These are phyloP conservation scores for Abelmoschus esculentus DNA, from an alignment of 345 rosid genomes.

Conservation along the genomic window DNA sequence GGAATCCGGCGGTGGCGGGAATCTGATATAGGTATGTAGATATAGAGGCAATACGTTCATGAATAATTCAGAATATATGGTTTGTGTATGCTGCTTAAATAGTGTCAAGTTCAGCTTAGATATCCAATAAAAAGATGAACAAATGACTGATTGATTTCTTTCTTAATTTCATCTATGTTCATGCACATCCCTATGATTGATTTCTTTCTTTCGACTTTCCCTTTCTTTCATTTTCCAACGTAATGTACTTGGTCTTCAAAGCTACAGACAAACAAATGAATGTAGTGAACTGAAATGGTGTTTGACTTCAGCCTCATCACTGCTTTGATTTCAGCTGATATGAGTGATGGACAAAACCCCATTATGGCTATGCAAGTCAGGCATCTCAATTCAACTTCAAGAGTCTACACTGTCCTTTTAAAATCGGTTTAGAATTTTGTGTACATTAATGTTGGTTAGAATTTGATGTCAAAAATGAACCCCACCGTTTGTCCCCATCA, in stretches of 20 bases:
- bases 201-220: too few species aligned
- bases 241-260: neutral
- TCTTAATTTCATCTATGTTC: too few species aligned
- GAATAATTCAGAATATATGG: neutral
- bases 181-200: too few species aligned
- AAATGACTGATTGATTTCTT: too few species aligned
- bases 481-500: conserved; percentile 5
- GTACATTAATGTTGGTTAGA: neutral
- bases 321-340: neutral
- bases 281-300: neutral
- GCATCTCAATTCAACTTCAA: neutral
- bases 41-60: neutral
- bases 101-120: too few species aligned
- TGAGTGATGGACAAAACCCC: neutral
- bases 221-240: neutral
- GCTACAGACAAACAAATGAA: neutral
- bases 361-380: neutral
- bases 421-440: conserved; percentile 7
- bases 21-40: neutral
- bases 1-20: conserved; percentile 15
- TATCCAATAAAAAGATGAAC: neutral
- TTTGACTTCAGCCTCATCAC: neutral
- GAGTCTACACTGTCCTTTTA: neutral
- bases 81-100: too few species aligned
- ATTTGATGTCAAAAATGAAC: neutral